Percentiles rank a stretch among this genome's conserved stretches.
phyloP scores from a whole-genome alignment of 768 basidiomycete species.

The Boletus sensibilis region DNA sequence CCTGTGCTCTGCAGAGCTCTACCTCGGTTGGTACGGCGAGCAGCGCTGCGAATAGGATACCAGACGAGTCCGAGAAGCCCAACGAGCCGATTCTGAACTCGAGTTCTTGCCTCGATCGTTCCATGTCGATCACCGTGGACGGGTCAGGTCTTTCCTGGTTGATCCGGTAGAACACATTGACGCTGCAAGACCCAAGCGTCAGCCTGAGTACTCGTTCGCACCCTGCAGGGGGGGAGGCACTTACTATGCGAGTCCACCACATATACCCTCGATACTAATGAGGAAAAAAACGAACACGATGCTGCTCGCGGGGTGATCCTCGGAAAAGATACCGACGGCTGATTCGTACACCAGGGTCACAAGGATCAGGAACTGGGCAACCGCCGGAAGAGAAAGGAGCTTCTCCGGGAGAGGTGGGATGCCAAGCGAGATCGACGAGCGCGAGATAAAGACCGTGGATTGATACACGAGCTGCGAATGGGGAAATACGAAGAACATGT shows the following conservation, averaged over 20 bases:
- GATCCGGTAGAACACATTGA: slow-evolving; percentile 82
- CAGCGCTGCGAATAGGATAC: slow-evolving; percentile 50
- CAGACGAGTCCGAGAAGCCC: slow-evolving; percentile 80
- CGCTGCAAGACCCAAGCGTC: slow-evolving; percentile 42
- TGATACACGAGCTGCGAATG: slow-evolving; percentile 71
- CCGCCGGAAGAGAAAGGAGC: slow-evolving; percentile 71
- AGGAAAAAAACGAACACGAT: slow-evolving; percentile 70
- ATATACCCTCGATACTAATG: slow-evolving; percentile 86
- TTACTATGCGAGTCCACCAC: slow-evolving; percentile 90
- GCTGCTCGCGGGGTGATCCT: slow-evolving; percentile 42
- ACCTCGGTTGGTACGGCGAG: slow-evolving; percentile 56
- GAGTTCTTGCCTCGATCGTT: slow-evolving; percentile 68
- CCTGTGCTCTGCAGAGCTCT: slow-evolving; percentile 71
- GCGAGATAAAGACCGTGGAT: slow-evolving; percentile 89
- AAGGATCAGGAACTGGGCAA: slow-evolving; percentile 68
- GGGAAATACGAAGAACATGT: neutral
- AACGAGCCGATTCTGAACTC: slow-evolving; percentile 92
- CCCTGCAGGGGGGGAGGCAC: slow-evolving; percentile 20
- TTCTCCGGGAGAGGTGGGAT: slow-evolving; percentile 71
- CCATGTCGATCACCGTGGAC: slow-evolving; percentile 46
- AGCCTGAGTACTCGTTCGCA: neutral
- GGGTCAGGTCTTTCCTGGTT: slow-evolving; percentile 67
- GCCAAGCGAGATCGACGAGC: slow-evolving; percentile 85
- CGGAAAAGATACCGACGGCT: slow-evolving; percentile 61
- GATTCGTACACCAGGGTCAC: slow-evolving; percentile 62